Evolutionary conservation across 768 basidiomycete species (phyloP), one percentile per base, ranked within the genome.

Genomic region (Leucocoprinus sp.): DNA sequence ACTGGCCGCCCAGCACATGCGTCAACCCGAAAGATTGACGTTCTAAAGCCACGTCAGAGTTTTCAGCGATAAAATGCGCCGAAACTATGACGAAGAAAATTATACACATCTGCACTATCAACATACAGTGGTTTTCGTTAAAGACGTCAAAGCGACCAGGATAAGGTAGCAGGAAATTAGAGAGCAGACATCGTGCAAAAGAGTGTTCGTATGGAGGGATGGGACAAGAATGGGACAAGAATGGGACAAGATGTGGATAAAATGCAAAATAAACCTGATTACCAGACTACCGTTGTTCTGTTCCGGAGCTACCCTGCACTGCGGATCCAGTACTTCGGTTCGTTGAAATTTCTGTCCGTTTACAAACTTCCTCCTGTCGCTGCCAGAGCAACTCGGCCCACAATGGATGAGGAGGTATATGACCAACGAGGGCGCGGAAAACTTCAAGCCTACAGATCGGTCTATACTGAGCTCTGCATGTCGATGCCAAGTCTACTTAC

Each of bases 361-460:
- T 70, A 21, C 60, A 45, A 18, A 67, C 53, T 42, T 78, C 76
- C 45, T 76, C 73, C 54, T 89, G 86, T 37, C 81, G 75, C 60
- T 91, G 84, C 87, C 88, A 90, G 31, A 91, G 62, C 29, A 95
- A 68, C 66, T 95, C 93, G 2, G 84, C 93, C 93, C 93, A 96
- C 9, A 96, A 67, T 2, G 90, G 90, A 60, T 93, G 89, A 2
- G 88, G 85, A 7, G 93, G 93, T 54, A 96, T 92, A 48, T 80
- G 83, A 6, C 91, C 91, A 49, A 95, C 80, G 28, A 95, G 70
- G 0, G 89, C 86, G 40, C 77, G 75, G 8, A 96, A 70, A 5
- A 93, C 82, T 53, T 88, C 80, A 51, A 96, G 69, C 93, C 93
- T 96, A 58, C 6, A 54, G 21, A 28, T 17, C 39, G 14, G 24